These are phyloP conservation scores for Aquilaria malaccensis DNA, from an alignment of 345 rosid genomes.

Conservation along the genomic window DNA sequence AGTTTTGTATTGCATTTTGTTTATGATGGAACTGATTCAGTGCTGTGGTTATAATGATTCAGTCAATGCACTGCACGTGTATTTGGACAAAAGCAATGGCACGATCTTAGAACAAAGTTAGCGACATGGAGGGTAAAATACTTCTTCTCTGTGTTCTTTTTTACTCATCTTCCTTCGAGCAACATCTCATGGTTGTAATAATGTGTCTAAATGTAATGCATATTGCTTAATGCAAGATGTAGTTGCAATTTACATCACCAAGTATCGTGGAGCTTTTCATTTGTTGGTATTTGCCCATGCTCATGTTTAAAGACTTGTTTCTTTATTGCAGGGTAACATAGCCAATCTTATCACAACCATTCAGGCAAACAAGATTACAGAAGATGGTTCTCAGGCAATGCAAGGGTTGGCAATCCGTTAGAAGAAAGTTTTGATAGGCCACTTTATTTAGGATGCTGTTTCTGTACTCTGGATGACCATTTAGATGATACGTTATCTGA, in stretches of 20 bases:
- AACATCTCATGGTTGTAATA: too few relatives aligned
- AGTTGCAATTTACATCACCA: too few relatives aligned
- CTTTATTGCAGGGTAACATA: slow-evolving; percentile 50
- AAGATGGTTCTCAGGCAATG: slow-evolving; percentile 64
- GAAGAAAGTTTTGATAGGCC: slow-evolving; percentile 3
- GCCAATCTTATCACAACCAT: slow-evolving; percentile 65
- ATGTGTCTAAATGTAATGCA: too few relatives aligned
- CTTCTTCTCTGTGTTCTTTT: background rate
- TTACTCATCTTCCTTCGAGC: too few relatives aligned
- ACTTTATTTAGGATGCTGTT: slow-evolving; percentile 14
- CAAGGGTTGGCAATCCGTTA: slow-evolving; percentile 65
- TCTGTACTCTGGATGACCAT: background rate
- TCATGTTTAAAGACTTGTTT: background rate
- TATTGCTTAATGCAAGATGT: too few relatives aligned
- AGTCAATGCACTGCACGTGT: slow-evolving; percentile 74
- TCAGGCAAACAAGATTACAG: slow-evolving; percentile 76
- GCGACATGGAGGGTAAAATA: slow-evolving; percentile 67
- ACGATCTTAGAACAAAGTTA: slow-evolving; percentile 53
- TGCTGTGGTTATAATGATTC: background rate
- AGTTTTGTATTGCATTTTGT: too few relatives aligned
- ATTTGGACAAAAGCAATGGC: slow-evolving; percentile 74
- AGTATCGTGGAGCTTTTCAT: background rate
- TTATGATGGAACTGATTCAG: too few relatives aligned
- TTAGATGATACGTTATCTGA: background rate
- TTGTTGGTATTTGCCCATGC: background rate